Percentiles rank a stretch among this genome's conserved stretches.
phyloP scores from a whole-genome alignment of 208 protist species.

The Lotmaria passim region DNA sequence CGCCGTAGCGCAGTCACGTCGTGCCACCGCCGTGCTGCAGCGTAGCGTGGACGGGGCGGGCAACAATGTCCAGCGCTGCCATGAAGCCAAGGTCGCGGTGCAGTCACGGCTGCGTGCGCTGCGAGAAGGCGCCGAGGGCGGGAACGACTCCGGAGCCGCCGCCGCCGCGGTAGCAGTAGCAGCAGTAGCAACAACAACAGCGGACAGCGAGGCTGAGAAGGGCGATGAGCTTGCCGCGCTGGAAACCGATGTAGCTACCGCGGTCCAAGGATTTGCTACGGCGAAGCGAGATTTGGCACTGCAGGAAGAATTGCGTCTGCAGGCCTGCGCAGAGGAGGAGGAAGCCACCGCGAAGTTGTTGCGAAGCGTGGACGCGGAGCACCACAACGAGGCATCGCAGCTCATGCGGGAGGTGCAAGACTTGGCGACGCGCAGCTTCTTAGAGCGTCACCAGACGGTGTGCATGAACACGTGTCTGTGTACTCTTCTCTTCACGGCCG shows the following conservation, averaged over 20 bases:
- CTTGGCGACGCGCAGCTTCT: constrained; percentile 18
- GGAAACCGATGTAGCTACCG: not conserved
- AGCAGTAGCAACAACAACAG: not conserved
- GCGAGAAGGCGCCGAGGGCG: not conserved
- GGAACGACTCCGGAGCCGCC: not conserved
- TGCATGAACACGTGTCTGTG: constrained; percentile 32
- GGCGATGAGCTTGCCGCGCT: constrained; percentile 14
- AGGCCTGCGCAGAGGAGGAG: constrained; percentile 17
- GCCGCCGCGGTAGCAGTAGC: not conserved
- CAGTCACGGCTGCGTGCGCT: not conserved
- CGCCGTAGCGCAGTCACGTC: constrained; percentile 8
- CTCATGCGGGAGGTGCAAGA: constrained; percentile 32
- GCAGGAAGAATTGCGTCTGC: constrained; percentile 1
- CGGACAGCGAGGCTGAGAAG: not conserved
- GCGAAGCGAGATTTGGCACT: not conserved
- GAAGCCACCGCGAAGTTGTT: constrained; percentile 17
- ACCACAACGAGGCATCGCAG: not conserved
- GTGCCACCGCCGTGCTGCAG: not conserved
- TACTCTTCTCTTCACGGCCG: constrained; percentile 23
- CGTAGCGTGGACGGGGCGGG: constrained; percentile 3
- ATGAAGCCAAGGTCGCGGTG: not conserved
- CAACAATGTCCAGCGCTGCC: not conserved
- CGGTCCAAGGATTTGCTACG: constrained; percentile 1
- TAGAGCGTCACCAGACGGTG: constrained; percentile 8
- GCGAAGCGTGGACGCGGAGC: not conserved